Conservation (phyloP, 2,329 filamentous ascomycete species). For the Metarhizium rileyi region DNA sequence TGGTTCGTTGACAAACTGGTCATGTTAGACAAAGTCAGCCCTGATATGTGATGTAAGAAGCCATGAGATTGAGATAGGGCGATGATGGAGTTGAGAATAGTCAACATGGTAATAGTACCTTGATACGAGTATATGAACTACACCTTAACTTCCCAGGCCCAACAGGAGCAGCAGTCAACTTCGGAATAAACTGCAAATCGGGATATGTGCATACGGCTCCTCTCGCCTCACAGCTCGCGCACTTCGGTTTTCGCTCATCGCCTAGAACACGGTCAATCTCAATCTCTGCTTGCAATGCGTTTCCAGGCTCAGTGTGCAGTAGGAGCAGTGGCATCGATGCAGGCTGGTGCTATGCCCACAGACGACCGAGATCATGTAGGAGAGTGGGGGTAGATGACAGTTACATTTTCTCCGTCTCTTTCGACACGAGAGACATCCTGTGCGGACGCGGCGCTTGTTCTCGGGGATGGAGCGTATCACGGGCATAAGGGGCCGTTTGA, state of each 20-base stretch:
- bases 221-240: conserved; percentile 10
- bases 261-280: conserved; percentile 3
- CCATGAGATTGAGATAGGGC: background rate
- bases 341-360: too few relatives aligned
- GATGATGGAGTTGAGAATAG: background rate
- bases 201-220: conserved; percentile 8
- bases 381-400: background rate
- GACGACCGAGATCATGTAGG: background rate
- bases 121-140: conserved; percentile 6
- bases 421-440: conserved; percentile 12
- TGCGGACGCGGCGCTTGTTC: conserved; percentile 12
- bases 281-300: background rate
- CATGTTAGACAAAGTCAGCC: background rate
- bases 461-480: conserved; percentile 10
- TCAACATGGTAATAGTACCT: background rate
- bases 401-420: conserved; percentile 12
- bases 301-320: too few relatives aligned
- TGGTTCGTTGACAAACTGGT: conserved; percentile 3
- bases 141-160: background rate
- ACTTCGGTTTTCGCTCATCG: conserved; percentile 12
- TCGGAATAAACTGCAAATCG: conserved; percentile 8
- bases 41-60: background rate
- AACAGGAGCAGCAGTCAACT: background rate
- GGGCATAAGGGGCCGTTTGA: conserved; percentile 7
- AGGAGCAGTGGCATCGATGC: too few relatives aligned